Evolutionary conservation across 2,329 filamentous ascomycete genomes (phyloP).

Genomic region (Aureobasidium sp.): DNA sequence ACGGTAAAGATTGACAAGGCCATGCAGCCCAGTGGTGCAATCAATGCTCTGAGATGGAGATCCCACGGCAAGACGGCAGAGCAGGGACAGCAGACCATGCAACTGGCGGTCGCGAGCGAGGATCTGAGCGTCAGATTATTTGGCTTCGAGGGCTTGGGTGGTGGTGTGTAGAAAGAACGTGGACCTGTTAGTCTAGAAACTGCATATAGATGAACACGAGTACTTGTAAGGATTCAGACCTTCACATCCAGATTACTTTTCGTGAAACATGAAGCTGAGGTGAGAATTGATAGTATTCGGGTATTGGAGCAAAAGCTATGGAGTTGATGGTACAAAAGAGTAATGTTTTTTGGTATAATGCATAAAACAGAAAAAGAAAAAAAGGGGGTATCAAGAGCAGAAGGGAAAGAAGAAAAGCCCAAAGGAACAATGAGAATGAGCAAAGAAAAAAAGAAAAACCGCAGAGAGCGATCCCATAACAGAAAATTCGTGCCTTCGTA

Average conservation of each 20-base stretch:
- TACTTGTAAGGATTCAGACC: too few species aligned
- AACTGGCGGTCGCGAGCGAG: slow-evolving; percentile 31
- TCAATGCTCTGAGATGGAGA: slow-evolving; percentile 26
- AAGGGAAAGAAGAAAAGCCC: not conserved
- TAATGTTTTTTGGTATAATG: not conserved
- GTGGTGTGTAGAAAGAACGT: too few species aligned
- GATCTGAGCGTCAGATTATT: slow-evolving; percentile 29
- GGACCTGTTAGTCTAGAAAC: too few species aligned
- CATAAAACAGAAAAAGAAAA: not conserved
- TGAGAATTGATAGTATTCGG: not conserved
- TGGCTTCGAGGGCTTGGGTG: not conserved
- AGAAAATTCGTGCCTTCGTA: not conserved
- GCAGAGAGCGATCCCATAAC: not conserved
- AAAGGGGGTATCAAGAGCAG: not conserved
- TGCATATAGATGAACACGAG: too few species aligned
- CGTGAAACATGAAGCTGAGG: too few species aligned
- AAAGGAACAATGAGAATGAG: too few species aligned
- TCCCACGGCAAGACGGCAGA: slow-evolving; percentile 15
- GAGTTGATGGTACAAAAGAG: not conserved
- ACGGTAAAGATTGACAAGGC: slow-evolving; percentile 11
- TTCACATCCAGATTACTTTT: too few species aligned
- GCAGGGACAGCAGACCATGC: slow-evolving; percentile 3
- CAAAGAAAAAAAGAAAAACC: not conserved
- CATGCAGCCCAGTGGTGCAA: slow-evolving; percentile 18
- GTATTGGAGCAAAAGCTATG: not conserved